Conservation (phyloP, 352 stramenopile genomes). For the Pythium graminicola region DNA sequence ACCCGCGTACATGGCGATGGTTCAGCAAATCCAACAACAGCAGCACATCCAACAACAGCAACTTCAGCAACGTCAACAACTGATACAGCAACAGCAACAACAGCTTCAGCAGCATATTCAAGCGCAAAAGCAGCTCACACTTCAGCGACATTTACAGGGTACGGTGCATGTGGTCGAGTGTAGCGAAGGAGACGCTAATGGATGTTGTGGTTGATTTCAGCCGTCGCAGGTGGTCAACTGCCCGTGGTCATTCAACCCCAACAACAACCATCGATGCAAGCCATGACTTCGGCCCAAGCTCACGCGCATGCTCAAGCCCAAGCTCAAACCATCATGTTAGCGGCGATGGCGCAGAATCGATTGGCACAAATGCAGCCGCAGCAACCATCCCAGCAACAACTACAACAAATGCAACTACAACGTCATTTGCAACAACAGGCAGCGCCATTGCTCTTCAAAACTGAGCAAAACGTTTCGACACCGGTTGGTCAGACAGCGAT, state of each 20-base stretch:
- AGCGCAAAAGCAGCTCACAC: constrained; percentile 16
- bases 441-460: constrained; percentile 11
- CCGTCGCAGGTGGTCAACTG: not conserved
- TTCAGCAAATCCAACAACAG: constrained; percentile 20
- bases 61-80: constrained; percentile 3
- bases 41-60: constrained; percentile 1
- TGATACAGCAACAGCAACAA: constrained; percentile 14
- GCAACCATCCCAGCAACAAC: constrained; percentile 7
- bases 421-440: constrained; percentile 4
- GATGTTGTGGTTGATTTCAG: no score
- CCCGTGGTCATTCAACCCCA: constrained; percentile 1
- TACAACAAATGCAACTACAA: constrained; percentile 1
- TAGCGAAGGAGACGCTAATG: not conserved
- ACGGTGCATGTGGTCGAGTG: not conserved
- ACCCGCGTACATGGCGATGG: constrained; percentile 27
- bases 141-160: constrained; percentile 17
- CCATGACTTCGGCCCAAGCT: not conserved
- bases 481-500: not conserved
- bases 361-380: not conserved
- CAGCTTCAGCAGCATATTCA: constrained; percentile 17
- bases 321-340: constrained; percentile 21
- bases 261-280: constrained; percentile 3
- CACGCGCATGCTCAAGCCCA: constrained; percentile 14
- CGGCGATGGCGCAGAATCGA: constrained; percentile 12
- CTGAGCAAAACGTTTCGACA: not conserved